Conservation (phyloP, 2,329 filamentous ascomycete species). For the Colletotrichum tamarilloi region DNA sequence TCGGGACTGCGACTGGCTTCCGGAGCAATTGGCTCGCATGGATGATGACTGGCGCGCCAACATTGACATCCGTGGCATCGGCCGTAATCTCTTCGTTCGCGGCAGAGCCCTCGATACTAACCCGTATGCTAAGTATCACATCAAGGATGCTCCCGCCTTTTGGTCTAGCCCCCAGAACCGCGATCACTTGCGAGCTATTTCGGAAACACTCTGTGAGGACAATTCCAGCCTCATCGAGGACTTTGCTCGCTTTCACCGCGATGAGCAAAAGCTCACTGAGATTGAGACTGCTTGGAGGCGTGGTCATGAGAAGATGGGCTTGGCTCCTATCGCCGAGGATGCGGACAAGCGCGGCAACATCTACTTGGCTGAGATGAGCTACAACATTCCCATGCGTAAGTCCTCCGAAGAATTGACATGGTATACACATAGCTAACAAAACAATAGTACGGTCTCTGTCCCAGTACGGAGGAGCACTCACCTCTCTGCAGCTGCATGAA, state of each 20-base stretch:
- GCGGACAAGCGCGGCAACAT: background rate
- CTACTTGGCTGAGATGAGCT: slow-evolving; percentile 10
- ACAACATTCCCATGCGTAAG: slow-evolving; percentile 15
- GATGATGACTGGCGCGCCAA: background rate
- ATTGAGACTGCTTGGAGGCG: background rate
- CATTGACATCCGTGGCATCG: slow-evolving; percentile 12
- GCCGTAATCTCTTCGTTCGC: slow-evolving; percentile 4
- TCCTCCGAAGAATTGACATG: background rate
- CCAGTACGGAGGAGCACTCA: slow-evolving; percentile 35
- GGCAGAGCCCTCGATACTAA: background rate
- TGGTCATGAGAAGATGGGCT: background rate
- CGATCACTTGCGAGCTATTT: background rate
- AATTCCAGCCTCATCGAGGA: background rate
- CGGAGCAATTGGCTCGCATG: background rate
- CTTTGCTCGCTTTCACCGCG: background rate
- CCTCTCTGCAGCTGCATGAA: slow-evolving; percentile 40
- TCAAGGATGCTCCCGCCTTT: background rate
- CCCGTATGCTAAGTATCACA: no score
- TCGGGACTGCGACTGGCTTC: slow-evolving; percentile 16
- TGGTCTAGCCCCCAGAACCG: slow-evolving; percentile 7
- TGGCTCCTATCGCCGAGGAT: background rate
- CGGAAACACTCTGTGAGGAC: no score
- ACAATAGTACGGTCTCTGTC: slow-evolving; percentile 20
- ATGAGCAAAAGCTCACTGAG: background rate
- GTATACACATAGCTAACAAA: background rate